Evolutionary conservation across 768 basidiomycete species (phyloP).

Genomic region (Podaxis sp.): DNA sequence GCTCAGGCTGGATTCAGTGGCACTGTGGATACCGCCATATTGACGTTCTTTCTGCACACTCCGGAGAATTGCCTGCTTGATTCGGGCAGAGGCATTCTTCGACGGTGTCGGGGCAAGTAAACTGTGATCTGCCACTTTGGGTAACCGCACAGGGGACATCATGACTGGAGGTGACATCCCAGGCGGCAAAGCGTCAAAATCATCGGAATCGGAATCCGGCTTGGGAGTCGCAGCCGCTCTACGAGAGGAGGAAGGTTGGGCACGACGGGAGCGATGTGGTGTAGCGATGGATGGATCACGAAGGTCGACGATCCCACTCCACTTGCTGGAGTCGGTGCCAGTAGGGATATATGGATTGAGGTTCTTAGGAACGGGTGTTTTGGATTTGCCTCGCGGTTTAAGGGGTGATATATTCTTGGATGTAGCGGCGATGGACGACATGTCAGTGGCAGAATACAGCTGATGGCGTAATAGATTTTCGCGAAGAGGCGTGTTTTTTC

Average conservation of each 20-base stretch:
- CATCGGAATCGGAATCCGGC: constrained; percentile 43
- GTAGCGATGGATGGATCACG: constrained; percentile 52
- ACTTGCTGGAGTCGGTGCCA: constrained; percentile 48
- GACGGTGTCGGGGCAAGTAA: constrained; percentile 64
- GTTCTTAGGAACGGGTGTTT: constrained; percentile 56
- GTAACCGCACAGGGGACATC: constrained; percentile 54
- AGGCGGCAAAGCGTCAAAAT: constrained; percentile 50
- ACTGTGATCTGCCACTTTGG: constrained; percentile 23
- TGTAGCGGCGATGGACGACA: constrained; percentile 34
- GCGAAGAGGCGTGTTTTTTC: constrained; percentile 47
- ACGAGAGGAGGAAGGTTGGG: constrained; percentile 24
- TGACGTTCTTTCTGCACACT: constrained; percentile 43
- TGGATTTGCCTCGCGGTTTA: constrained; percentile 49
- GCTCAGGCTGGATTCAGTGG: constrained; percentile 64
- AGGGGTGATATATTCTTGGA: constrained; percentile 45
- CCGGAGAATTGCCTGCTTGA: constrained; percentile 63
- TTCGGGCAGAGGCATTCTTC: constrained; percentile 69
- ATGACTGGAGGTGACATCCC: constrained; percentile 60
- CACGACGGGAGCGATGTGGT: constrained; percentile 35
- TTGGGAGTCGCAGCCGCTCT: constrained; percentile 22
- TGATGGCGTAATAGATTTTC: constrained; percentile 54
- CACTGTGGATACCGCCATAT: constrained; percentile 23
- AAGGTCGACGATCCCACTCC: constrained; percentile 78
- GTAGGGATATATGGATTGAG: constrained; percentile 63
- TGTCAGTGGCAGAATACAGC: constrained; percentile 39